Evolutionary conservation across 805 yeast species (phyloP).

Genomic region (Maudiozyma serrabonitensis): DNA sequence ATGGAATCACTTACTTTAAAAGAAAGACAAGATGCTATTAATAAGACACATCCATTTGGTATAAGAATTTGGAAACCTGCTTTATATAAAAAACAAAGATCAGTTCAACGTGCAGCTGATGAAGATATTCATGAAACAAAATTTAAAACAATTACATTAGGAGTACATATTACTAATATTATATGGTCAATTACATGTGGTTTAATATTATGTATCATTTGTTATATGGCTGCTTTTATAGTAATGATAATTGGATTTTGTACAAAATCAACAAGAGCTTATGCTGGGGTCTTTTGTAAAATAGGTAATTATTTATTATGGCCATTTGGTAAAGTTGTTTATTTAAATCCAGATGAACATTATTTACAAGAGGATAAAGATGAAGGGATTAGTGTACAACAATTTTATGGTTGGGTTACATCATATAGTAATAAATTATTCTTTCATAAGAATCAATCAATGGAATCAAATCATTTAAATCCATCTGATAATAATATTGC

Average conservation of each 20-base stretch:
- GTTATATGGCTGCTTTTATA: slow-evolving; percentile 34
- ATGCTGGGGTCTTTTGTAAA: slow-evolving; percentile 49
- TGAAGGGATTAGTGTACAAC: slow-evolving; percentile 77
- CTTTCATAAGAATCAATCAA: slow-evolving; percentile 34
- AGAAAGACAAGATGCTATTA: slow-evolving; percentile 93
- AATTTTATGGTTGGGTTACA: slow-evolving; percentile 81
- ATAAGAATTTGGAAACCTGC: slow-evolving; percentile 99
- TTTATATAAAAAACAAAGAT: slow-evolving; percentile 80
- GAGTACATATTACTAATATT: slow-evolving; percentile 57
- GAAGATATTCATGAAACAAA: slow-evolving; percentile 82
- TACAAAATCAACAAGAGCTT: slow-evolving; percentile 44
- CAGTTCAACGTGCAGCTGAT: slow-evolving; percentile 85
- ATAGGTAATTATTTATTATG: slow-evolving; percentile 62
- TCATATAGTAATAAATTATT: slow-evolving; percentile 68
- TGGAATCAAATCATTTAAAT: slow-evolving; percentile 3
- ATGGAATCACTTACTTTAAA: slow-evolving; percentile 78
- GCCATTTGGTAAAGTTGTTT: slow-evolving; percentile 88
- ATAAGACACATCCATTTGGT: slow-evolving; percentile 96
- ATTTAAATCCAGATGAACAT: slow-evolving; percentile 65
- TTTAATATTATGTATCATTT: slow-evolving; percentile 39
- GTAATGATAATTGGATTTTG: slow-evolving; percentile 36
- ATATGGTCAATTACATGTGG: slow-evolving; percentile 76
- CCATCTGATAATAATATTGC: slow-evolving; percentile 5
- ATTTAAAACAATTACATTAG: slow-evolving; percentile 44
- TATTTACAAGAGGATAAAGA: slow-evolving; percentile 80